These are phyloP conservation scores for Aeschynomene evenia DNA, from an alignment of 306 rosid genomes.

Conservation along the genomic window DNA sequence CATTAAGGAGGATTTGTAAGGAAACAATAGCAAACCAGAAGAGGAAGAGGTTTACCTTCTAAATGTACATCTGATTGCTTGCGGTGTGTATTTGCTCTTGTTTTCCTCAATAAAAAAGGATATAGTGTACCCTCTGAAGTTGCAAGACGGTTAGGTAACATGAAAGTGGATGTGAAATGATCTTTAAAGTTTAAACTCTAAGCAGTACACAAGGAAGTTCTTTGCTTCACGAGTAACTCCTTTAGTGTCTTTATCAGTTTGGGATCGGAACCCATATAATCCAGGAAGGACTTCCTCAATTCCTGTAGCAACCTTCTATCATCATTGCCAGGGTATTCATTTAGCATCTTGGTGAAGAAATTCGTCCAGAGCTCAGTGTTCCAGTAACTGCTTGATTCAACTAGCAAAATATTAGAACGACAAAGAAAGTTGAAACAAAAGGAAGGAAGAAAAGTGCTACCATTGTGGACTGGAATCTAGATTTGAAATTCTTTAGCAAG, in stretches of 20 bases:
- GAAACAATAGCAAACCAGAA: neutral
- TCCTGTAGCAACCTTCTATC: conserved; percentile 52
- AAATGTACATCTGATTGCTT: neutral
- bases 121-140: conserved; percentile 3
- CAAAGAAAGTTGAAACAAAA: conserved; percentile 20
- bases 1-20: neutral
- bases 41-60: conserved; percentile 16
- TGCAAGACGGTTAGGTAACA: conserved; percentile 11
- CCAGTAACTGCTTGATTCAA: conserved; percentile 69
- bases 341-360: conserved; percentile 78
- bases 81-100: neutral
- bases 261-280: conserved; percentile 67
- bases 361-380: conserved; percentile 82
- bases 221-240: conserved; percentile 82
- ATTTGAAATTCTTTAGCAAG: conserved; percentile 20
- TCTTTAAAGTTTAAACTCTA: conserved; percentile 36
- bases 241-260: conserved; percentile 62
- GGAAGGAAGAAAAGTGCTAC: neutral
- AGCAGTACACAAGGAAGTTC: conserved; percentile 70
- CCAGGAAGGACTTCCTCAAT: conserved; percentile 77
- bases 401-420: conserved; percentile 30
- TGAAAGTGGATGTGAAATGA: conserved; percentile 18
- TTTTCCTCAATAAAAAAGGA: neutral
- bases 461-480: neutral
- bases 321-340: conserved; percentile 47